Conservation (phyloP, 2,329 filamentous ascomycete species). For the Xenoacremonium recifei region DNA sequence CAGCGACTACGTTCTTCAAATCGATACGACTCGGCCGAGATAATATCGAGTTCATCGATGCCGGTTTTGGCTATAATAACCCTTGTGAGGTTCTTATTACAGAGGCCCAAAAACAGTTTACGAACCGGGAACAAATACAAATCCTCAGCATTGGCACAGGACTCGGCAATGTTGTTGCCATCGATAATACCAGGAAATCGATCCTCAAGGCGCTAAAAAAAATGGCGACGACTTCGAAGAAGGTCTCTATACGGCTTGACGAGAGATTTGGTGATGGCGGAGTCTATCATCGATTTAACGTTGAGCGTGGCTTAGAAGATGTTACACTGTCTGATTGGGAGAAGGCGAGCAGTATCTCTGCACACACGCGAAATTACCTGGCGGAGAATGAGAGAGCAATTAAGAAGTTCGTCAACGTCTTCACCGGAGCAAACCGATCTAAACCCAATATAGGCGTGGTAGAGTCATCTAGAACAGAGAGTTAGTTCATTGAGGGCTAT, state of each 20-base stretch:
- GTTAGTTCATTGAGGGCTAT: neutral
- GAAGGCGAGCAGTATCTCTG: conserved; percentile 18
- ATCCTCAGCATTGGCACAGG: conserved; percentile 5
- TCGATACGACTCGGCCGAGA: conserved; percentile 25
- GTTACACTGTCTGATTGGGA: conserved; percentile 25
- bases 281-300: conserved; percentile 26
- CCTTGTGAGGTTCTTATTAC: conserved; percentile 27
- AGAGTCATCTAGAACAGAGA: neutral
- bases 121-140: conserved; percentile 3
- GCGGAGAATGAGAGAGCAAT: conserved; percentile 6
- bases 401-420: neutral
- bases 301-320: conserved; percentile 25
- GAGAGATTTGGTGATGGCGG: conserved; percentile 13
- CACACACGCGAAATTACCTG: conserved; percentile 20
- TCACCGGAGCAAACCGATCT: neutral
- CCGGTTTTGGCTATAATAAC: conserved; percentile 31
- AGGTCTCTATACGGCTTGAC: conserved; percentile 2
- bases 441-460: neutral
- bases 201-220: conserved; percentile 2
- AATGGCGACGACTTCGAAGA: conserved; percentile 1
- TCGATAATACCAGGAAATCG: neutral
- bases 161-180: neutral
- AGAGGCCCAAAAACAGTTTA: conserved; percentile 25
- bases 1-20: conserved; percentile 29
- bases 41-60: conserved; percentile 28